These are phyloP conservation scores for Myochromella boudieri DNA, from an alignment of 768 basidiomycete genomes.

Conservation along the genomic window DNA sequence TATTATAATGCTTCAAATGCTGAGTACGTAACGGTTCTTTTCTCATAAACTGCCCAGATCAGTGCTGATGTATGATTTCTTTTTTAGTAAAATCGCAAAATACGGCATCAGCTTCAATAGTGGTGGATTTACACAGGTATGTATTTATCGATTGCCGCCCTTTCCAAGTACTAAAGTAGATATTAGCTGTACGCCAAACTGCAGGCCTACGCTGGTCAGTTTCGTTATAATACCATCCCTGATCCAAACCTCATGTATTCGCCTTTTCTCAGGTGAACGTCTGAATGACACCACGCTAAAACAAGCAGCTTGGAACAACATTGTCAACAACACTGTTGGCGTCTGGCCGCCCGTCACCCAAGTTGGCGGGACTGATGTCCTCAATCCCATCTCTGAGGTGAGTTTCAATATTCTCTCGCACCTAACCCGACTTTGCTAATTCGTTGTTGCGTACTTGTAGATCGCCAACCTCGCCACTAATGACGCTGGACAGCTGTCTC, in stretches of 20 bases:
- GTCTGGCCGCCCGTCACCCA: slow-evolving; percentile 37
- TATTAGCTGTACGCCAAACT: slow-evolving; percentile 37
- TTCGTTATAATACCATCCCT: neutral
- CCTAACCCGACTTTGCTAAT: neutral
- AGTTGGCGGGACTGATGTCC: slow-evolving; percentile 43
- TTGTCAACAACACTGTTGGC: slow-evolving; percentile 30
- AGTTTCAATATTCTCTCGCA: slow-evolving; percentile 11
- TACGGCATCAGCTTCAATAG: slow-evolving; percentile 34
- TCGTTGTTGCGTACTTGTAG: slow-evolving; percentile 15
- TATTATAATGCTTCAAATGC: slow-evolving; percentile 34
- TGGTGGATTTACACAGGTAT: slow-evolving; percentile 32
- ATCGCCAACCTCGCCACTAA: slow-evolving; percentile 36
- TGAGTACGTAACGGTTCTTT: slow-evolving; percentile 23
- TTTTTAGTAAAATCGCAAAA: slow-evolving; percentile 30
- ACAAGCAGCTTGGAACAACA: slow-evolving; percentile 33
- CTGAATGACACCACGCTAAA: slow-evolving; percentile 30
- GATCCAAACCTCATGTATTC: neutral
- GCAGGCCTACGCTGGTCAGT: slow-evolving; percentile 34
- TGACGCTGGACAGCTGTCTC: slow-evolving; percentile 31
- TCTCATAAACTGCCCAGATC: neutral
- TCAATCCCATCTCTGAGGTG: slow-evolving; percentile 45
- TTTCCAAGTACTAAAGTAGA: neutral
- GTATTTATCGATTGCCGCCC: neutral
- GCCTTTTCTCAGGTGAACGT: slow-evolving; percentile 22
- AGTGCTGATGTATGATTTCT: no score